Percentiles rank a stretch among this genome's conserved stretches.
Conservation (phyloP, 2,329 filamentous ascomycete genomes). For the Periconia macrospinosa region DNA sequence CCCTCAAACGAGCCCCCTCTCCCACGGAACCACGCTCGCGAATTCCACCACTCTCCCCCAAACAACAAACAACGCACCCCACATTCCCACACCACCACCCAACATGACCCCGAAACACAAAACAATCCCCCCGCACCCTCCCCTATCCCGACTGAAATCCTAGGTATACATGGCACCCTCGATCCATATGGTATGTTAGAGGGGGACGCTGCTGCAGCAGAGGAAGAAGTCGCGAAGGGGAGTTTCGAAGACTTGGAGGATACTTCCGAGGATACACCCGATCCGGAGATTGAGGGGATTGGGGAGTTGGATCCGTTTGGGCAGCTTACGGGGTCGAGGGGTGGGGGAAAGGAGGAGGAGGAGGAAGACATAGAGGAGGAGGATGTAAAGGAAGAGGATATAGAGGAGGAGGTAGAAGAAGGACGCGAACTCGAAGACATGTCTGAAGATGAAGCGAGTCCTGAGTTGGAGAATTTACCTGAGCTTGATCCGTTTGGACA, state of each 20-base stretch:
- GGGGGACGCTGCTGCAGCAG: background rate
- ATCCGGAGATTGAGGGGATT: background rate
- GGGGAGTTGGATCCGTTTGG: constrained; percentile 5
- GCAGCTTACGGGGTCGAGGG: background rate
- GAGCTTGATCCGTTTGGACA: constrained; percentile 4
- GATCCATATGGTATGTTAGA: constrained; percentile 4
- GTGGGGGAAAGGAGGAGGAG: too few species aligned
- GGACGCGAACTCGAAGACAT: background rate
- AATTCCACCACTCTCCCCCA: background rate
- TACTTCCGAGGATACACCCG: background rate
- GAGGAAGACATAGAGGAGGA: too few species aligned
- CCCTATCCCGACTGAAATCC: constrained; percentile 2
- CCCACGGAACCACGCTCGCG: background rate
- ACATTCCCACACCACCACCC: too few species aligned
- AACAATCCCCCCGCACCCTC: background rate
- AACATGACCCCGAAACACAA: background rate
- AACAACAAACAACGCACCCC: too few species aligned
- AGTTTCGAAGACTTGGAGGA: background rate
- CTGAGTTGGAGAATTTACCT: background rate
- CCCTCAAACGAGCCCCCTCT: background rate
- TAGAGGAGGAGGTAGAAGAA: too few species aligned
- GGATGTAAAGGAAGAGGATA: too few species aligned
- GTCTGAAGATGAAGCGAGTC: background rate
- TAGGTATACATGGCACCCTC: constrained; percentile 3
- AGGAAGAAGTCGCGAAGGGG: background rate